phyloP scores from a whole-genome alignment of 345 rosid genomes.

The Eucalyptus grandis region DNA sequence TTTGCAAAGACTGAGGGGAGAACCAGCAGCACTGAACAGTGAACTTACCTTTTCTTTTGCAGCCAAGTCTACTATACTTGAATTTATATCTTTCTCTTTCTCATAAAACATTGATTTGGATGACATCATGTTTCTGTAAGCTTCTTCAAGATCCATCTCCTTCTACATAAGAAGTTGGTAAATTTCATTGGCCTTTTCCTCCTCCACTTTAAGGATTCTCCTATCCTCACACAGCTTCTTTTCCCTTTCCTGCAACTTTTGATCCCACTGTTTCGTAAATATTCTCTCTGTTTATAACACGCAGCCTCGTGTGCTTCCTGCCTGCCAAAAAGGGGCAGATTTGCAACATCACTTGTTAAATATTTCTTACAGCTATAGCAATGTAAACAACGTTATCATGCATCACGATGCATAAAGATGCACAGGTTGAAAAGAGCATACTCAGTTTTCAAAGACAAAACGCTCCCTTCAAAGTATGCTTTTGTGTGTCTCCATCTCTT shows the following conservation, averaged over 20 bases:
- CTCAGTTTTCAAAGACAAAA: too few relatives aligned
- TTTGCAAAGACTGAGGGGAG: background rate
- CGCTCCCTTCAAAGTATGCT: too few relatives aligned
- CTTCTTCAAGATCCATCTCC: slow-evolving; percentile 41
- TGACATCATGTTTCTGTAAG: slow-evolving; percentile 30
- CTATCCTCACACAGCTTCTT: background rate
- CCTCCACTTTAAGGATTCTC: too few relatives aligned
- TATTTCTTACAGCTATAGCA: background rate
- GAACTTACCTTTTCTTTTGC: slow-evolving; percentile 43
- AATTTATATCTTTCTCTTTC: slow-evolving; percentile 31
- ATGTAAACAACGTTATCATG: too few relatives aligned
- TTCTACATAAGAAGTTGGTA: slow-evolving; percentile 31
- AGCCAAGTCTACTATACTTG: slow-evolving; percentile 34
- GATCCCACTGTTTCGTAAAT: slow-evolving; percentile 61
- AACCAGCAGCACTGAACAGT: background rate
- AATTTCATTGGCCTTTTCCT: slow-evolving; percentile 6
- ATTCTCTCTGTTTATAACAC: slow-evolving; percentile 58
- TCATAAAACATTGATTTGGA: slow-evolving; percentile 35
- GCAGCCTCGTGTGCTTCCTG: slow-evolving; percentile 63
- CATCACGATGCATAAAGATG: too few relatives aligned
- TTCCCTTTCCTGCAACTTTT: slow-evolving; percentile 12
- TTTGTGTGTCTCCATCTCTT: too few relatives aligned
- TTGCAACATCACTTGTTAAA: background rate
- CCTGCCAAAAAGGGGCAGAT: slow-evolving; percentile 11
- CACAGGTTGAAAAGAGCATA: too few relatives aligned